Conservation (phyloP, 495 filamentous ascomycete genomes). For the Xanthoparmelia taractica region DNA sequence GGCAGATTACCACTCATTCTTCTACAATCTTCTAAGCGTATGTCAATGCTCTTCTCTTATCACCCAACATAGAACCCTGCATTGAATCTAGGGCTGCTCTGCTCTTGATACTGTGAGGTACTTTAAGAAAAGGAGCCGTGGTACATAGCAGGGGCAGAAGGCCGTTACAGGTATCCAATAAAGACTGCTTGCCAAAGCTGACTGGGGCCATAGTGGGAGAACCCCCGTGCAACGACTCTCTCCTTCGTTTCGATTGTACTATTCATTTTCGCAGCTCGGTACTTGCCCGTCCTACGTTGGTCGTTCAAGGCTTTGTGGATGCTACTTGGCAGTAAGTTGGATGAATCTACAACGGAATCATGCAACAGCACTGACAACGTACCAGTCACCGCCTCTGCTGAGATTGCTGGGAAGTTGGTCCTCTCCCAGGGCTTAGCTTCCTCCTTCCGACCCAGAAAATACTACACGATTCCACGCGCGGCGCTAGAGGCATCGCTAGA, state of each 20-base stretch:
- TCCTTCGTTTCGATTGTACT: constrained; percentile 65
- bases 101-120: background rate
- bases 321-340: constrained; percentile 51
- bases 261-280: constrained; percentile 83
- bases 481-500: constrained; percentile 71
- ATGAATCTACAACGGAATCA: background rate
- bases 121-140: background rate
- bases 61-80: background rate
- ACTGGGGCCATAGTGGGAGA: constrained; percentile 49
- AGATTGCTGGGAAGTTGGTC: constrained; percentile 67
- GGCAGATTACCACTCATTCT: constrained; percentile 74
- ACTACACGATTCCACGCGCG: constrained; percentile 84
- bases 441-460: constrained; percentile 81
- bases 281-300: constrained; percentile 81
- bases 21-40: constrained; percentile 78
- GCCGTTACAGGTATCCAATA: background rate
- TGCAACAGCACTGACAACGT: constrained; percentile 35
- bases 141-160: background rate
- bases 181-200: background rate
- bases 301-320: constrained; percentile 77
- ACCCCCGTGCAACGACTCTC: constrained; percentile 73
- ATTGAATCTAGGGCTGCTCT: background rate
- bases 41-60: constrained; percentile 26
- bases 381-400: constrained; percentile 63
- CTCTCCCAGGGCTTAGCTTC: constrained; percentile 72